phyloP scores from a whole-genome alignment of 441 rosid species.

The Capsella rubella region DNA sequence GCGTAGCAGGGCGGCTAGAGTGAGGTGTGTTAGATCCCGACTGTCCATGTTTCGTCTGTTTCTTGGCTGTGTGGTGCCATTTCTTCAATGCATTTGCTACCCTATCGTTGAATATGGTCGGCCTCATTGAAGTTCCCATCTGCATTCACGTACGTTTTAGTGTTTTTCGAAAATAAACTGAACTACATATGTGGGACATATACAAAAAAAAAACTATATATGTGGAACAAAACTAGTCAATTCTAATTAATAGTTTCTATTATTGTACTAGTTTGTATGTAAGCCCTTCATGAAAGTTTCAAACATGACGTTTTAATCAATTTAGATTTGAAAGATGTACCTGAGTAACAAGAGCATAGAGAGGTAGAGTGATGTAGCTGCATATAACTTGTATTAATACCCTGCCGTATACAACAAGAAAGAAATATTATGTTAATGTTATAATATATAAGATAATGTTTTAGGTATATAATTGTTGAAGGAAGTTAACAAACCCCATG shows the following conservation, averaged over 20 bases:
- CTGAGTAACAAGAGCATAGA: conserved; percentile 94
- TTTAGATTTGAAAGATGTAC: conserved; percentile 40
- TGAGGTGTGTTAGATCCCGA: conserved; percentile 64
- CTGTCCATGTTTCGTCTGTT: conserved; percentile 67
- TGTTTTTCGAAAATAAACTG: not conserved
- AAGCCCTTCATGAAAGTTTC: not conserved
- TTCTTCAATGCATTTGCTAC: conserved; percentile 83
- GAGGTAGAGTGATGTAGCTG: conserved; percentile 95
- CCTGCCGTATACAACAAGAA: conserved; percentile 51
- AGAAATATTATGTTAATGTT: not conserved
- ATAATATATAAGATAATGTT: not conserved
- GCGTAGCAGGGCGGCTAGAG: conserved; percentile 76
- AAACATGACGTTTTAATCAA: not conserved
- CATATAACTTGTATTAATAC: conserved; percentile 78
- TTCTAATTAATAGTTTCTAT: too few species aligned
- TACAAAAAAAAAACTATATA: too few species aligned
- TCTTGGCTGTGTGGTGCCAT: conserved; percentile 89
- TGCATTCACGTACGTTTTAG: conserved; percentile 37
- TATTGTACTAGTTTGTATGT: not conserved
- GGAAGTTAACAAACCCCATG: conserved; percentile 70
- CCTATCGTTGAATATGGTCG: conserved; percentile 83
- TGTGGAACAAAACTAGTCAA: not conserved
- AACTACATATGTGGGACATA: not conserved
- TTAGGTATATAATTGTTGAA: not conserved
- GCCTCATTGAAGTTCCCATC: conserved; percentile 97